Base-by-base conservation (phyloP, 2,329 filamentous ascomycete genomes). In the Ceratocystis alfenasii region DNA sequence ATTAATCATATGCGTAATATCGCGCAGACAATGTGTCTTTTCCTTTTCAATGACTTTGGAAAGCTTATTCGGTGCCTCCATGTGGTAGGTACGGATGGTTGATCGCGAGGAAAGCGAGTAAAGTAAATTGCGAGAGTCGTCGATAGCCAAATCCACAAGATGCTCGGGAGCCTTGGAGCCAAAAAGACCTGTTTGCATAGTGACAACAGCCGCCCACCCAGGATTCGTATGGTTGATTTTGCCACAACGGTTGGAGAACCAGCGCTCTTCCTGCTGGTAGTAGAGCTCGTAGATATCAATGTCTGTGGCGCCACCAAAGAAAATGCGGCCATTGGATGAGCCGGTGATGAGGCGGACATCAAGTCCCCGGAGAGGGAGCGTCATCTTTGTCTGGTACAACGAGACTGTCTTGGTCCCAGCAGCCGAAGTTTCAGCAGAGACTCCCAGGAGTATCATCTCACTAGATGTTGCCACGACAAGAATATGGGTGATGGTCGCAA, bases 211-310 rank as follows among this genome's bases (percentile, higher is more conserved):
- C 66, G 82, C 81, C 79, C 89, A 87, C 44, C 87, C 86, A 2
- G 83, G 85, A 73, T 83, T 87, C 62, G 87, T 93, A 74, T 96
- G 94, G 73, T 95, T 95, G 69, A 93, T 86, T 76, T 92, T 96
- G 68, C 87, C 86, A 73, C 90, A 95, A 70, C 88, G 84, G 74
- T 86, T 91, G 64, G 89, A 87, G 73, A 99, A 99, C 94, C 94
- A 99, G 71, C 89, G 88, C 76, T 99, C 94, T 74, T 97, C 91
- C 72, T 96, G 91, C 75, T 97, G 93, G 74, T 99, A 99, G 70
- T 88, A 92, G 65, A 99, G 83, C 76, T 99, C 94, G 74, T 94
- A 90, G 61, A 99, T 85, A 71, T 97, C 92, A 69, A 90, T 90
- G 70, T 93, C 89, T 63, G 80, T 82, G 63, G 82, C 83, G 46